Evolutionary conservation across 2,329 filamentous ascomycete species (phyloP).

Genomic region (Pseudogymnoascus destructans): DNA sequence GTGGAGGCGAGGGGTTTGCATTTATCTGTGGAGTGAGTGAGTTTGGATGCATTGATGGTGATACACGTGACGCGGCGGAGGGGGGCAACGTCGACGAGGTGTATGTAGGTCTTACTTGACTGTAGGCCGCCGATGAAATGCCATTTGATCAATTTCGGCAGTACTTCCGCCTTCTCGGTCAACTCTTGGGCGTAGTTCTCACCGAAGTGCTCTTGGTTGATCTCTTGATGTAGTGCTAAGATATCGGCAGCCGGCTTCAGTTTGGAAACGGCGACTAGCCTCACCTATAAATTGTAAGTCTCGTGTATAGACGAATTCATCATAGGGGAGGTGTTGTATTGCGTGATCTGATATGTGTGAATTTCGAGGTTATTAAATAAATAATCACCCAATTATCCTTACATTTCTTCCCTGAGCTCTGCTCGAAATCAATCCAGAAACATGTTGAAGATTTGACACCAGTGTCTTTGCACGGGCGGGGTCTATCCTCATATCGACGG

Average conservation of each 20-base stretch:
- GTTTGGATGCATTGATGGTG: neutral
- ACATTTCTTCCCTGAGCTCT: conserved; percentile 42
- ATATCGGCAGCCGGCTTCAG: conserved; percentile 89
- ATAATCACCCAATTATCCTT: conserved; percentile 25
- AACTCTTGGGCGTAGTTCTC: conserved; percentile 96
- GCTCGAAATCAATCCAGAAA: conserved; percentile 44
- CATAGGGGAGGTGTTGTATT: neutral
- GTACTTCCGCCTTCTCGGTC: conserved; percentile 65
- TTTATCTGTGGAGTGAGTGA: conserved; percentile 49
- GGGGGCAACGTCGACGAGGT: neutral
- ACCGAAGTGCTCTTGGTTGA: conserved; percentile 66
- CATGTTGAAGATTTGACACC: conserved; percentile 45
- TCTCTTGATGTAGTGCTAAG: conserved; percentile 57
- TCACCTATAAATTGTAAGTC: conserved; percentile 39
- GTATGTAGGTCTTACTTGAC: conserved; percentile 38
- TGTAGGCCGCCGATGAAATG: conserved; percentile 95
- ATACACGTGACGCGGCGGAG: neutral
- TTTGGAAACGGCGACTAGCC: conserved; percentile 91
- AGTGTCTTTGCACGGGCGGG: conserved; percentile 48
- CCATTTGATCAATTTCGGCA: conserved; percentile 71
- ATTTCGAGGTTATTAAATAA: conserved; percentile 1
- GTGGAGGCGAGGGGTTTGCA: conserved; percentile 71
- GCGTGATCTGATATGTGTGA: conserved; percentile 9
- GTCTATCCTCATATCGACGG: conserved; percentile 43
- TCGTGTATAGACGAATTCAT: neutral